These are phyloP conservation scores for Candolleomyces aberdarensis DNA, from an alignment of 768 basidiomycete species.

Conservation along the genomic window DNA sequence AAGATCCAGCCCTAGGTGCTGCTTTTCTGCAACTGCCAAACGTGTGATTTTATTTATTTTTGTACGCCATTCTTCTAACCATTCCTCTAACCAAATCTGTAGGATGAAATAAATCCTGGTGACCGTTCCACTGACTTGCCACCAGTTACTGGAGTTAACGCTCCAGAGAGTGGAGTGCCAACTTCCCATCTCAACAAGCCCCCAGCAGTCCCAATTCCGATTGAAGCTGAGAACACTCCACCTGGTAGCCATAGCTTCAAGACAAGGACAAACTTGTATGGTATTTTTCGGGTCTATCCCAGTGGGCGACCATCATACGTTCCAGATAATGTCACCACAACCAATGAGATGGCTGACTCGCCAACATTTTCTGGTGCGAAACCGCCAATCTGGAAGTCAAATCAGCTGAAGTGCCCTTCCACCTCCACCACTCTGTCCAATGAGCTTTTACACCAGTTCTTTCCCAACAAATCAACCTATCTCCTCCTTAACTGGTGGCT, in stretches of 20 bases:
- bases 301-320: not conserved
- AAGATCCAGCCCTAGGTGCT: not conserved
- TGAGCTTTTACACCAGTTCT: not conserved
- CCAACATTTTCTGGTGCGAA: not conserved
- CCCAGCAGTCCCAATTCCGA: too few relatives aligned
- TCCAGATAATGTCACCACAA: not conserved
- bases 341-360: not conserved
- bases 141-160: too few relatives aligned
- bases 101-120: too few relatives aligned
- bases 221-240: too few relatives aligned
- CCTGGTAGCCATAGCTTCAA: too few relatives aligned
- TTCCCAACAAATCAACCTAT: not conserved
- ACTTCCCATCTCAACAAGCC: not conserved
- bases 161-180: too few relatives aligned
- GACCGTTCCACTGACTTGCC: too few relatives aligned
- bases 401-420: not conserved
- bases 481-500: not conserved
- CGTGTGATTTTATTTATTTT: too few relatives aligned
- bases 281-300: not conserved
- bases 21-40: too few relatives aligned
- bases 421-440: not conserved
- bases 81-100: too few relatives aligned
- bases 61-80: too few relatives aligned
- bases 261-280: not conserved
- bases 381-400: not conserved